Evolutionary conservation across 805 yeast species (phyloP).

Genomic region (Nakazawaea wickerhamii): DNA sequence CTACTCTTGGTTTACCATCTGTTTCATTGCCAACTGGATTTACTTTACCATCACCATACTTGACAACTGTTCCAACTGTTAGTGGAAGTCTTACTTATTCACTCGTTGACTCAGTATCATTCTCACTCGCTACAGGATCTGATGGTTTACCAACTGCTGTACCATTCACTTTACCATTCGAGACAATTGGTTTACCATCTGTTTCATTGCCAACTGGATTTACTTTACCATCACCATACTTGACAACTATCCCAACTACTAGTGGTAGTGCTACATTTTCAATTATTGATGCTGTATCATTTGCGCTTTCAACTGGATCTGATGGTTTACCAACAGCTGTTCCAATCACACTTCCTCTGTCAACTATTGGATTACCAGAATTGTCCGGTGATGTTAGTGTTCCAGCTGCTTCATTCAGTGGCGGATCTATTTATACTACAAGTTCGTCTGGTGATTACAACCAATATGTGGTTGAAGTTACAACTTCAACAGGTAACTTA

Average conservation of each 20-base stretch:
- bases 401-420: too few species aligned
- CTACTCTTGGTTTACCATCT: background rate
- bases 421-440: background rate
- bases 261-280: background rate
- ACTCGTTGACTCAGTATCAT: constrained; percentile 1
- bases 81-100: background rate
- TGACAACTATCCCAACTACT: background rate
- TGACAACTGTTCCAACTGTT: background rate
- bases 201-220: background rate
- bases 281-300: constrained; percentile 1
- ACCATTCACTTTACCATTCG: background rate
- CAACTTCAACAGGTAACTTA: background rate
- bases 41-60: background rate
- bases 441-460: background rate
- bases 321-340: background rate
- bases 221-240: background rate
- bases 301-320: background rate
- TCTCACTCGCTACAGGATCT: background rate
- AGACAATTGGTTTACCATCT: background rate
- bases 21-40: background rate
- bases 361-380: background rate
- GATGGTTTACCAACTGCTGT: background rate
- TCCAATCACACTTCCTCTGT: background rate
- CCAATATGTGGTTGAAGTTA: background rate
- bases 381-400: too few species aligned